Conservation (phyloP, 225 moss, liverwort and hornwort species). For the Thuidium tamariscinum region DNA sequence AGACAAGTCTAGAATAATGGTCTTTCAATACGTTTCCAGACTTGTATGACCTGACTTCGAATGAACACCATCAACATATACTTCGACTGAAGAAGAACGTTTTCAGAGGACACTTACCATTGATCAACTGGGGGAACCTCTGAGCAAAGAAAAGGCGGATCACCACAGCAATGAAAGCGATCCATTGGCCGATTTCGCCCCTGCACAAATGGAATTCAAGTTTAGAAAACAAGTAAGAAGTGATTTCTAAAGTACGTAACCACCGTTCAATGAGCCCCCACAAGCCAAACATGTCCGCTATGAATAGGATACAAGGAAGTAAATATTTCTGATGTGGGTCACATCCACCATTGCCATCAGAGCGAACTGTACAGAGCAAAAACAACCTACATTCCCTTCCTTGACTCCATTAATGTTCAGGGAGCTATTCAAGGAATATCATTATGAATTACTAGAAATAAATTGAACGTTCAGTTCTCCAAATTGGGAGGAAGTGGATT, state of each 20-base stretch:
- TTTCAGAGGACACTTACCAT: background rate
- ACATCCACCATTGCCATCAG: background rate
- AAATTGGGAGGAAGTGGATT: too few species aligned
- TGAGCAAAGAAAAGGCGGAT: conserved; percentile 51
- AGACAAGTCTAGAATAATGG: background rate
- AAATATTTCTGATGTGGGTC: background rate
- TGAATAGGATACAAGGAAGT: background rate
- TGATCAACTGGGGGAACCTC: conserved; percentile 18
- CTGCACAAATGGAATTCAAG: background rate
- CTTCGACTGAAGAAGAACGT: background rate
- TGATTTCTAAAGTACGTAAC: background rate
- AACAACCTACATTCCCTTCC: background rate
- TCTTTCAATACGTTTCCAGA: background rate
- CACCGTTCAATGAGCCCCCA: too few species aligned
- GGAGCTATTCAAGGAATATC: background rate
- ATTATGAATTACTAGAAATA: background rate
- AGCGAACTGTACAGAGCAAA: too few species aligned
- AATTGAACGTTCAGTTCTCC: background rate
- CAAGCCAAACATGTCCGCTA: too few species aligned
- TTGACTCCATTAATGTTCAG: background rate
- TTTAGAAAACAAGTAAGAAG: background rate
- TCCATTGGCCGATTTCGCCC: conserved; percentile 38
- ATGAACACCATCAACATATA: background rate
- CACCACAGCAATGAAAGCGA: conserved; percentile 56
- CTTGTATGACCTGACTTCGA: background rate